These are phyloP conservation scores for Bipolaris sorokiniana DNA, from an alignment of 2,329 filamentous ascomycete species.

Conservation along the genomic window DNA sequence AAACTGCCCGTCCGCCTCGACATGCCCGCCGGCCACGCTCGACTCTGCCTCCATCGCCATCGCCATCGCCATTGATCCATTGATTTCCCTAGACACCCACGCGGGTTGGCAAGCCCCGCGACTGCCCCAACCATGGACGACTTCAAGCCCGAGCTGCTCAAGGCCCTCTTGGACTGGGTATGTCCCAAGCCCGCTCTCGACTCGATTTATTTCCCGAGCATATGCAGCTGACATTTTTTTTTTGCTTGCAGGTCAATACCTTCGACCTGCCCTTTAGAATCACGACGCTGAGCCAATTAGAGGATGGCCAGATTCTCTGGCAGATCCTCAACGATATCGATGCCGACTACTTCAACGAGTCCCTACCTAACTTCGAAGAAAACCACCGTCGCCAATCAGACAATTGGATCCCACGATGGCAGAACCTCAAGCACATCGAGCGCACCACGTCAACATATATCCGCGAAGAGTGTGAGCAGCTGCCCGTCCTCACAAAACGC, in stretches of 20 bases:
- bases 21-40: constrained; percentile 36
- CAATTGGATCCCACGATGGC: constrained; percentile 60
- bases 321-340: constrained; percentile 56
- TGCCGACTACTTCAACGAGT: constrained; percentile 55
- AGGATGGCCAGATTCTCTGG: constrained; percentile 57
- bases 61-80: constrained; percentile 9
- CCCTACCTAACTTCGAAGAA: constrained; percentile 54
- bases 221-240: neutral
- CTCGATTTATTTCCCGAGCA: too few relatives aligned
- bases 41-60: constrained; percentile 7
- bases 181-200: constrained; percentile 1
- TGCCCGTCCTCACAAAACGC: constrained; percentile 48
- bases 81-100: neutral
- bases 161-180: constrained; percentile 50
- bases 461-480: constrained; percentile 53
- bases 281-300: constrained; percentile 52
- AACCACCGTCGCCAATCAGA: constrained; percentile 50
- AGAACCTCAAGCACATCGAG: constrained; percentile 60
- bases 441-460: constrained; percentile 57
- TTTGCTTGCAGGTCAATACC: constrained; percentile 48
- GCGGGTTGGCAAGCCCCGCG: constrained; percentile 3
- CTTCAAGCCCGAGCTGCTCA: constrained; percentile 49
- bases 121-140: constrained; percentile 41
- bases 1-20: constrained; percentile 26
- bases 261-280: constrained; percentile 51